Evolutionary conservation across 352 stramenopile species (phyloP), one percentile per base, ranked within the genome.

Genomic region (Phytophthora pinifolia): DNA sequence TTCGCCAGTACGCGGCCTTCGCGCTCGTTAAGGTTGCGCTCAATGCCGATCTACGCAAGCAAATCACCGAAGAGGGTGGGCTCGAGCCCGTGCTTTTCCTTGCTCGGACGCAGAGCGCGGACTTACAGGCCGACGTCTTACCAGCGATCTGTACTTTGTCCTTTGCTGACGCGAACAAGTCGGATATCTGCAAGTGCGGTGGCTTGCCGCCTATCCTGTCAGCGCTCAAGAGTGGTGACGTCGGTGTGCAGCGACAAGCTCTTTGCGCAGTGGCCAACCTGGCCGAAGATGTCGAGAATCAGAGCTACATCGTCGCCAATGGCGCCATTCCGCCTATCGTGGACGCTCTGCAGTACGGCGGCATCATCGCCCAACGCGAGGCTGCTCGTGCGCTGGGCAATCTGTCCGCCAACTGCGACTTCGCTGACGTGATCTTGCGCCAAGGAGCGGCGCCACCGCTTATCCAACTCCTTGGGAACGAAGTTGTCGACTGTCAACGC

Each of bases 31-130:
- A 98, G 48, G 84, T 99, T n/a, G 90, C 92, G 1, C 69, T 97
- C 20, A 99, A 99, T 55, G 88, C 90, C 1, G 89, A 98, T 56
- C 68, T 98, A 34, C 87, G 93, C 31, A 92, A 97, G 65, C 81
- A 90, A 30, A 89, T 99, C 37, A 98, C 96, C 0, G 89, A 98
- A 41, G 94, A 98, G 67, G 96, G 96, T 14, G 96, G 94, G 4
- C 74, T 99, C 1, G 94, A 98, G 63, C 90, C 96, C 0, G 92
- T 99, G n/a, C 74, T 99, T 0, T 98, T 96, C 65, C 83, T 99
- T 1, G 89, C 92, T 4, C 72, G 93, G 30, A 98, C 90, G 10
- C 89, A 98, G 51, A 84, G 97, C 59, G 63, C 80, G 0, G 76
- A 95, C 31, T 93, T 99, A 30, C 92, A 98, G 54, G 73, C 86